Evolutionary conservation across 371 early-diverging fungal genomes (phyloP).

Genomic region (Capillidium rhysosporum): DNA sequence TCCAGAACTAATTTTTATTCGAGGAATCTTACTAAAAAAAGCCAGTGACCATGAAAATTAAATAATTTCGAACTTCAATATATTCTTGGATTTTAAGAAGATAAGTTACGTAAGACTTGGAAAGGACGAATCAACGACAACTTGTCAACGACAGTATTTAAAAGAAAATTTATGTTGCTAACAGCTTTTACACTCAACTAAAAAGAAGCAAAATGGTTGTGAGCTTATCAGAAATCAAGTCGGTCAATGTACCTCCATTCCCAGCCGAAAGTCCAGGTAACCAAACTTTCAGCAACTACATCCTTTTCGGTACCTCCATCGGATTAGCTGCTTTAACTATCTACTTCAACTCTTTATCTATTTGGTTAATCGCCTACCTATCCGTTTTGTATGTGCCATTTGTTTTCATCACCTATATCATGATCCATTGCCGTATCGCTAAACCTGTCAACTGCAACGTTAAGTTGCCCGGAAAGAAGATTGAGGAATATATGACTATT

Average conservation of each 20-base stretch:
- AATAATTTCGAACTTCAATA: no score
- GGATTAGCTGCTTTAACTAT: conserved; percentile 37
- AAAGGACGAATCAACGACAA: no score
- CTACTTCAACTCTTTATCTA: conserved; percentile 29
- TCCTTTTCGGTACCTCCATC: conserved; percentile 24
- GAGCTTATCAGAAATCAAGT: not conserved
- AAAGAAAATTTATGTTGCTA: no score
- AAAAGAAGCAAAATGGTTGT: not conserved
- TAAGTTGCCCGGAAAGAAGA: conserved; percentile 49
- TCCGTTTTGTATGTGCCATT: conserved; percentile 29
- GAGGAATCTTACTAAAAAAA: no score
- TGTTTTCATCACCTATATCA: conserved; percentile 35
- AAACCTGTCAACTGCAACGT: conserved; percentile 44
- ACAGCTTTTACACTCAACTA: no score
- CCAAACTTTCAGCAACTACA: conserved; percentile 42
- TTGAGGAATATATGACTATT: conserved; percentile 76
- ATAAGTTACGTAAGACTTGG: no score
- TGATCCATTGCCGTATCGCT: conserved; percentile 38
- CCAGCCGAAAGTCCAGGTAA: conserved; percentile 64
- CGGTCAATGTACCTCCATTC: conserved; percentile 15
- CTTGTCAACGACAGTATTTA: no score
- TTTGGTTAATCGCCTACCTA: conserved; percentile 34
- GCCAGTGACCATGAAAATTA: no score
- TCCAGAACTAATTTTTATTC: no score
- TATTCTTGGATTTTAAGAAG: no score